Base-by-base conservation (phyloP, 495 filamentous ascomycete genomes). In the Neurospora sp. region DNA sequence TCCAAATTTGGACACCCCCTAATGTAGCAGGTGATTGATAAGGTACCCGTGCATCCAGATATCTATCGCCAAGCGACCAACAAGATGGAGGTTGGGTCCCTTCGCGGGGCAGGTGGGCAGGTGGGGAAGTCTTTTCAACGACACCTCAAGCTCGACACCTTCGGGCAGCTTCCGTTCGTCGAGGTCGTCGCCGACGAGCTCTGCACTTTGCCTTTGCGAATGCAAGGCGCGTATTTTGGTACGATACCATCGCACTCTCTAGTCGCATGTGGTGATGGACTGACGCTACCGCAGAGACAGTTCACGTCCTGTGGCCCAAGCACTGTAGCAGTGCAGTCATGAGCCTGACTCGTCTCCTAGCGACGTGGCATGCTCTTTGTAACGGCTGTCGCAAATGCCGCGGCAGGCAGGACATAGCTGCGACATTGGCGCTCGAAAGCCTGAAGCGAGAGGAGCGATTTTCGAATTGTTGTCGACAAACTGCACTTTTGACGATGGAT, bases 311-410 rank as follows among this genome's bases (percentile, higher is more conserved):
- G 79, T 78, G 75, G 69, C 72, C 70, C 74, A 69, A 46, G 48
- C 31, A 74, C 46, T 70, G 74, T 72, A 72, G 54, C 71, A 73
- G 76, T 39, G 73, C 66, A 41, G 10, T n/a, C 44, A 37, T 35
- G 70, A 20, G 62, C 72, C 74, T 79, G 78, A 80, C 78, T 81
- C 79, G 78, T 66, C 77, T 72, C 66, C 59, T 41, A 69, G 74
- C 77, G 69, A 81, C 79, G 78, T 80, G 78, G 78, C 78, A 80
- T 72, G 74, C 35, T 31, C 76, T 70, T 75, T 62, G 70, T 76
- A 48, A 38, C 46, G 9, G 74, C 66, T 18, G 73, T 66, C 74
- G 40, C 72, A 44, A 69, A 46, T 39, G 12, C 48, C n/a, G n/a
- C 35, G 46, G 23, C 31, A 37, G 54, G 72, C 23, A 46, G 40